These are phyloP conservation scores for Mycena galopus DNA, from an alignment of 768 basidiomycete genomes.

Conservation along the genomic window DNA sequence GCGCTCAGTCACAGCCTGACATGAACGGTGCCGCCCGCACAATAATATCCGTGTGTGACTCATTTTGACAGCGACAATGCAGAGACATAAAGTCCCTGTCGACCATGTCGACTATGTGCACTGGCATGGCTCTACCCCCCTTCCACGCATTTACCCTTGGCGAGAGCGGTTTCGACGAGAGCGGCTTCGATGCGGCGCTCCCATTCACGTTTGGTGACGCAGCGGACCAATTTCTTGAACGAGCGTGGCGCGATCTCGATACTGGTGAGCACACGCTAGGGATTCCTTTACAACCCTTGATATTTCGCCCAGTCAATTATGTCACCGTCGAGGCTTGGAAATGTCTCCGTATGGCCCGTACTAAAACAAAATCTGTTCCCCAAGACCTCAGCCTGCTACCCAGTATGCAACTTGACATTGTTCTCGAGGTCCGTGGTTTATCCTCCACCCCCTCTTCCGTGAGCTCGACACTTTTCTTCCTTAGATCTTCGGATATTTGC, in stretches of 20 bases:
- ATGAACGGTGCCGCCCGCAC: no score
- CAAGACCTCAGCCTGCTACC: conserved; percentile 14
- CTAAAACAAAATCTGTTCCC: neutral
- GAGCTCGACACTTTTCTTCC: neutral
- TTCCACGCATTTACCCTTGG: no score
- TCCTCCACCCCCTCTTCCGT: neutral
- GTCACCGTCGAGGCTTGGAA: neutral
- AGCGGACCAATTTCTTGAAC: neutral
- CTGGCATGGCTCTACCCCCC: neutral
- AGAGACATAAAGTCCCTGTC: no score
- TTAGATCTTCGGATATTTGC: conserved; percentile 21
- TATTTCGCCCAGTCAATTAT: neutral
- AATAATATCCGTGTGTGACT: no score
- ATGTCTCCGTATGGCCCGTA: neutral
- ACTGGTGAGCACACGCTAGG: neutral
- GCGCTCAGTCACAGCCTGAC: no score
- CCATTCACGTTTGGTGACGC: neutral
- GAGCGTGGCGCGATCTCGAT: neutral
- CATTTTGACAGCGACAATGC: no score
- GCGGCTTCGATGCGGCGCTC: neutral
- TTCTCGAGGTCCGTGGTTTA: conserved; percentile 15
- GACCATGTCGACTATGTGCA: no score
- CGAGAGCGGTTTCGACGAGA: no score
- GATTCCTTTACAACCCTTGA: neutral
- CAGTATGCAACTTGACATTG: conserved; percentile 3